A percentile compares a stretch with the other conserved stretches of the same genome.
phyloP scores from a whole-genome alignment of 1,284 basidiomycete genomes.

The Meira miltonrushii region DNA sequence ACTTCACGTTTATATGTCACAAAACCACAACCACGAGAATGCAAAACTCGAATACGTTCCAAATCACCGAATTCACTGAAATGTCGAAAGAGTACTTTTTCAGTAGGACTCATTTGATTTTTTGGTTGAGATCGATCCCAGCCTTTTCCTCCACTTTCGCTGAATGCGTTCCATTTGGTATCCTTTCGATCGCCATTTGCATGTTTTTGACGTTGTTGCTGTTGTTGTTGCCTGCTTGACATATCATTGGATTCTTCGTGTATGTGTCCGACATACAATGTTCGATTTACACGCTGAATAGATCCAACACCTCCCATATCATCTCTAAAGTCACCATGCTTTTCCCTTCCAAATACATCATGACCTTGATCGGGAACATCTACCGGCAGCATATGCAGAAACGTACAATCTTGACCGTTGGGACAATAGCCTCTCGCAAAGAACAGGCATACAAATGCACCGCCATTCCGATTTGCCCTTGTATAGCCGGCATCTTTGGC shows the following conservation, averaged over 20 bases:
- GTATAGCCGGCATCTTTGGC: constrained; percentile 86
- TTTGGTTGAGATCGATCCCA: constrained; percentile 23
- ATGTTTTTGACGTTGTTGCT: constrained; percentile 12
- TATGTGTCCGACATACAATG: constrained; percentile 88
- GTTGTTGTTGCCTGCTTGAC: constrained; percentile 1
- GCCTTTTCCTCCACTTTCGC: constrained; percentile 11
- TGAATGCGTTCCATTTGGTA: constrained; percentile 17
- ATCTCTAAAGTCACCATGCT: constrained; percentile 93
- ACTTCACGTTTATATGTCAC: constrained; percentile 83
- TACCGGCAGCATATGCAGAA: constrained; percentile 71
- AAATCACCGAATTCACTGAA: constrained; percentile 98
- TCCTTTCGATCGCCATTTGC: constrained; percentile 19
- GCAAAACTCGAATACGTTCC: constrained; percentile 82
- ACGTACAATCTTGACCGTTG: constrained; percentile 93
- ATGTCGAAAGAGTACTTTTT: constrained; percentile 58
- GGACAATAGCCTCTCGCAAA: constrained; percentile 95
- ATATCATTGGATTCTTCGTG: constrained; percentile 36
- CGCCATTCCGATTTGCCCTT: constrained; percentile 31
- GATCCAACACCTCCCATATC: constrained; percentile 99
- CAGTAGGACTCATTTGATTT: constrained; percentile 27
- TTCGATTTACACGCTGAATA: constrained; percentile 87
- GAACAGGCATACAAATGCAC: constrained; percentile 86
- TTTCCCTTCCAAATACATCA: constrained; percentile 94
- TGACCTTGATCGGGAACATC: constrained; percentile 81
- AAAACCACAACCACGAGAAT: constrained; percentile 92